phyloP scores from a whole-genome alignment of 1,284 basidiomycete species.

The Quambalaria eucalypti region DNA sequence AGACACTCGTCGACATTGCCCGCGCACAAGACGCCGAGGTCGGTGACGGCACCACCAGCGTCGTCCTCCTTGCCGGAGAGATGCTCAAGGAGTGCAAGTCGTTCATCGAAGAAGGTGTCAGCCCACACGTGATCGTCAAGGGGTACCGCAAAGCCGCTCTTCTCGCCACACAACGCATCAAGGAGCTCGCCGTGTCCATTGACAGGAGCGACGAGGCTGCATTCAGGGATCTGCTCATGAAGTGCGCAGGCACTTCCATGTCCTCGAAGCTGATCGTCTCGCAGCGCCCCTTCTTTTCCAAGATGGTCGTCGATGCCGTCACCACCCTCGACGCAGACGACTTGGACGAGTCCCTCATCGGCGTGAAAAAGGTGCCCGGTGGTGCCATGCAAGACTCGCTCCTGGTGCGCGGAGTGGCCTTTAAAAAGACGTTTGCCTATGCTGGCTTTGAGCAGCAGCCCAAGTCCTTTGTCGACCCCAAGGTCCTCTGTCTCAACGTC shows the following conservation, averaged over 20 bases:
- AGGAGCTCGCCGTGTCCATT: constrained; percentile 78
- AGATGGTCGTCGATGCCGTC: constrained; percentile 98
- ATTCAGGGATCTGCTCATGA: constrained; percentile 86
- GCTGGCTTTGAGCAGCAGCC: constrained; percentile 99
- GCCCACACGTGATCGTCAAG: constrained; percentile 94
- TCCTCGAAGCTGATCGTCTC: constrained; percentile 98
- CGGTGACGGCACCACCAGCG: constrained; percentile 94
- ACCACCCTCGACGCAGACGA: constrained; percentile 71
- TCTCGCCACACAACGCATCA: constrained; percentile 75
- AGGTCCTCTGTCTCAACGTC: constrained; percentile 89
- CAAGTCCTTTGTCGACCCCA: constrained; percentile 79
- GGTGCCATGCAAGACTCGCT: constrained; percentile 96
- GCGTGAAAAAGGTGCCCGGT: constrained; percentile 97
- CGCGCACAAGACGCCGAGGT: constrained; percentile 97
- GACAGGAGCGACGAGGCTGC: constrained; percentile 79
- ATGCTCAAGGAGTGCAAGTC: constrained; percentile 83
- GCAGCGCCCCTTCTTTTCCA: constrained; percentile 96
- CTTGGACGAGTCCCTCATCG: constrained; percentile 90
- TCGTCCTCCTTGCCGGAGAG: constrained; percentile 86
- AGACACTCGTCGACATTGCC: constrained; percentile 92
- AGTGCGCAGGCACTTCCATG: constrained; percentile 97
- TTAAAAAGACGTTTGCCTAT: constrained; percentile 99
- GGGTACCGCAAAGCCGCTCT: constrained; percentile 82
- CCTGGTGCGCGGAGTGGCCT: constrained; percentile 78
- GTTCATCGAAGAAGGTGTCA: constrained; percentile 94